These are phyloP conservation scores for Pyrrhoderma lamaoense DNA, from an alignment of 1,284 basidiomycete species.

Conservation along the genomic window DNA sequence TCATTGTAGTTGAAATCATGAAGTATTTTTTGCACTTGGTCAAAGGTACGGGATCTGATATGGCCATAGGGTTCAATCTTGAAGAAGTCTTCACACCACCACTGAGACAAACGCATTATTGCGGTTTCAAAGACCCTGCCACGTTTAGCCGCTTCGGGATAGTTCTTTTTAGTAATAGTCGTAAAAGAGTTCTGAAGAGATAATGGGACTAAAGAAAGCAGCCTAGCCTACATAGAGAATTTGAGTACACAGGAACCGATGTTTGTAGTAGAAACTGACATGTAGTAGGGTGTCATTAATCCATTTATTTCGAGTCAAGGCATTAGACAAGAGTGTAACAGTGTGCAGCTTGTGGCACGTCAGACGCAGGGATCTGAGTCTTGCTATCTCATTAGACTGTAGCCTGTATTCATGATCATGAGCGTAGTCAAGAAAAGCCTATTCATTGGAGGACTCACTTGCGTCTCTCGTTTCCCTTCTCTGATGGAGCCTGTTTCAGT, in stretches of 20 bases:
- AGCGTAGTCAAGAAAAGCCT: not conserved
- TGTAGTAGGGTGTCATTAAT: constrained; percentile 79
- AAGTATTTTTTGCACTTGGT: constrained; percentile 32
- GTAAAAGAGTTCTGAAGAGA: constrained; percentile 71
- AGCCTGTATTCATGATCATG: constrained; percentile 8
- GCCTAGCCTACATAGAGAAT: constrained; percentile 62
- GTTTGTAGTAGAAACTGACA: constrained; percentile 38
- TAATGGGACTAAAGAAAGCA: constrained; percentile 80
- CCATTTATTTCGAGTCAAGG: constrained; percentile 76
- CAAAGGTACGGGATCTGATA: constrained; percentile 67
- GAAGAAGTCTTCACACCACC: constrained; percentile 80
- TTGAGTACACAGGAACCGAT: constrained; percentile 7
- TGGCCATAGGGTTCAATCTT: constrained; percentile 57
- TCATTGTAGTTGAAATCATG: constrained; percentile 34
- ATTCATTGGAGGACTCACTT: constrained; percentile 23
- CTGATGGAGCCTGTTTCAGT: constrained; percentile 34
- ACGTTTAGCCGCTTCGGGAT: constrained; percentile 73
- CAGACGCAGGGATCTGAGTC: constrained; percentile 61
- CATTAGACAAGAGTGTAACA: constrained; percentile 70
- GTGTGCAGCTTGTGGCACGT: constrained; percentile 86
- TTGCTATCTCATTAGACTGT: constrained; percentile 45
- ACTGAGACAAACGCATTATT: constrained; percentile 63
- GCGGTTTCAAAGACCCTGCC: constrained; percentile 82
- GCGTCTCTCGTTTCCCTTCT: constrained; percentile 27
- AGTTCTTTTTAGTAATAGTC: constrained; percentile 73